Evolutionary conservation across 1,284 basidiomycete species (phyloP).

Genomic region (Fomes fomentarius): DNA sequence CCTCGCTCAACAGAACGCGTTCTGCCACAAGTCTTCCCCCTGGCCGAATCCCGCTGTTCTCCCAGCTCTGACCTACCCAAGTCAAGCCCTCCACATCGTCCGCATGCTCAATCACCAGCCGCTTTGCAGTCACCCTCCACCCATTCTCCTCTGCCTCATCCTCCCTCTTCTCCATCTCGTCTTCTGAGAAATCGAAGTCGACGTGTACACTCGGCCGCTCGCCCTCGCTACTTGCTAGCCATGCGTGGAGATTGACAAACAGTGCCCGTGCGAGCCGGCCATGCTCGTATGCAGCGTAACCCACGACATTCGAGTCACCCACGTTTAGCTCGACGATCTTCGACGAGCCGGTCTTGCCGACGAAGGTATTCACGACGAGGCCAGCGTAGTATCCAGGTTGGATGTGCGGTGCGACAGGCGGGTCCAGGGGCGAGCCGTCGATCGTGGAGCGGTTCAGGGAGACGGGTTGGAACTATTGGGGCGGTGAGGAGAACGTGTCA

Average conservation of each 20-base stretch:
- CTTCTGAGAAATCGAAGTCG: slow-evolving; percentile 40
- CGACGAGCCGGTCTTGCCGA: slow-evolving; percentile 43
- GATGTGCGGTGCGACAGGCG: slow-evolving; percentile 55
- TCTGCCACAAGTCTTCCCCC: slow-evolving; percentile 42
- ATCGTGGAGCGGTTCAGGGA: slow-evolving; percentile 54
- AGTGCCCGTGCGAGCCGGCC: slow-evolving; percentile 49
- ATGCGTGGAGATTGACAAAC: slow-evolving; percentile 61
- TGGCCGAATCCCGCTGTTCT: slow-evolving; percentile 53
- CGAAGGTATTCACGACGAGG: slow-evolving; percentile 49
- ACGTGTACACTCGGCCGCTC: slow-evolving; percentile 48
- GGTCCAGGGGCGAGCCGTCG: slow-evolving; percentile 50
- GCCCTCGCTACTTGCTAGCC: slow-evolving; percentile 40
- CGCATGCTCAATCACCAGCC: slow-evolving; percentile 46
- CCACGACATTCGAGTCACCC: slow-evolving; percentile 53
- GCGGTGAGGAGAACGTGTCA: not conserved
- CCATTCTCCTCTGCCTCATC: slow-evolving; percentile 34
- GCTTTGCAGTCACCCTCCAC: slow-evolving; percentile 24
- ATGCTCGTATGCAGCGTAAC: slow-evolving; percentile 64
- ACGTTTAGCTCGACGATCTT: slow-evolving; percentile 56
- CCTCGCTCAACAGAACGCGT: slow-evolving; percentile 39
- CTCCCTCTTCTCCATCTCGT: slow-evolving; percentile 23
- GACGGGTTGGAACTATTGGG: slow-evolving; percentile 54
- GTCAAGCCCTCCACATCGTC: slow-evolving; percentile 57
- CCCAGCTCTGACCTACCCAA: slow-evolving; percentile 70
- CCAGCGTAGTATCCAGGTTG: slow-evolving; percentile 66